Percentiles rank a stretch among this genome's conserved stretches.
Conservation (phyloP, 129 eudicot species). For the Tagetes erecta region DNA sequence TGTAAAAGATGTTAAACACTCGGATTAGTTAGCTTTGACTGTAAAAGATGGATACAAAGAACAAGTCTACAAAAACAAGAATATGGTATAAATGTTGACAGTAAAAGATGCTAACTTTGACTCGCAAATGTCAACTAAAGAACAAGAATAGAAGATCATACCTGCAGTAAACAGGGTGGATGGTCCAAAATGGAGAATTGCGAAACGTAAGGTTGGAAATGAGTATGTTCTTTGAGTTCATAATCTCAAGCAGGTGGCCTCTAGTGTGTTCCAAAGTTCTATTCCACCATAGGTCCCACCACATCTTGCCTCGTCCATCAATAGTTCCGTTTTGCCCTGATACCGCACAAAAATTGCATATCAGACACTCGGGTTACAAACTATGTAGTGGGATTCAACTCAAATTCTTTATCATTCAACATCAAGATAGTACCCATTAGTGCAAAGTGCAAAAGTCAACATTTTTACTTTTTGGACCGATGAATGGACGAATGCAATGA, state of each 20-base stretch:
- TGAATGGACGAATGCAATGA: constrained; percentile 10
- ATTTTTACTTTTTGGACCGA: constrained; percentile 11
- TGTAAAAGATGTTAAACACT: not conserved
- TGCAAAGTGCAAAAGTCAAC: constrained; percentile 20
- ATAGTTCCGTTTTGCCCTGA: constrained; percentile 87
- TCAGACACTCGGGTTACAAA: not conserved
- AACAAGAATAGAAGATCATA: constrained; percentile 24
- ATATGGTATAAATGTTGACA: not conserved
- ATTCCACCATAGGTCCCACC: constrained; percentile 99
- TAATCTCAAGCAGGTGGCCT: constrained; percentile 91
- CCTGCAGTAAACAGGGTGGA: constrained; percentile 99
- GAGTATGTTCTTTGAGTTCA: constrained; percentile 74
- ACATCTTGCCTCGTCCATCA: constrained; percentile 96
- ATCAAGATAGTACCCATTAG: constrained; percentile 30
- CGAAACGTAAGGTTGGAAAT: constrained; percentile 87
- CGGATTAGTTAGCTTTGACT: no score
- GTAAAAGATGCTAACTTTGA: constrained; percentile 5
- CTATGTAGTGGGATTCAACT: not conserved
- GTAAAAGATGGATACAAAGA: no score
- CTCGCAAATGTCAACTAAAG: constrained; percentile 13
- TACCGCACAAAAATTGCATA: constrained; percentile 20
- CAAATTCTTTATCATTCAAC: constrained; percentile 23
- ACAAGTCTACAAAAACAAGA: no score
- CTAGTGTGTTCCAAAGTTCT: constrained; percentile 92
- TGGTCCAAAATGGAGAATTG: constrained; percentile 96